These are phyloP conservation scores for Rhizopogon vesiculosus DNA, from an alignment of 768 basidiomycete genomes.

Conservation along the genomic window DNA sequence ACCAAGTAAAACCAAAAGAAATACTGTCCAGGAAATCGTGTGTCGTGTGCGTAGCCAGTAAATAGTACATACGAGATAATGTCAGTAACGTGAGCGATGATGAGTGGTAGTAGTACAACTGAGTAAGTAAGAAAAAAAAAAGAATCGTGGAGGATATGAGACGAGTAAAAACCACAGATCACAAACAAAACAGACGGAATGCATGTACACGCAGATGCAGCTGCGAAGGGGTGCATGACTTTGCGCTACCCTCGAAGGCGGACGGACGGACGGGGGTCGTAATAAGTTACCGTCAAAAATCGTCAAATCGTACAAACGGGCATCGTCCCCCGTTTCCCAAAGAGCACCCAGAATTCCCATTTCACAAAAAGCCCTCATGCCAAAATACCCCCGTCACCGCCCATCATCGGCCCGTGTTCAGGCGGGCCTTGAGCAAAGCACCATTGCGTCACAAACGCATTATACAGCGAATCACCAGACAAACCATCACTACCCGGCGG, in stretches of 20 bases:
- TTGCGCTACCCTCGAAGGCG: not conserved
- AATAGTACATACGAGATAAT: not conserved
- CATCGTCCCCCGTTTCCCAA: too few species aligned
- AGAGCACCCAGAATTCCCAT: not conserved
- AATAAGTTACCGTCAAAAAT: not conserved
- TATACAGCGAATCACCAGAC: conserved; percentile 37
- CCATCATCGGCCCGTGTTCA: conserved; percentile 6
- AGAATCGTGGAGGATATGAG: not conserved
- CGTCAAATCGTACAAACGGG: not conserved
- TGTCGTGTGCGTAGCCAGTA: not conserved
- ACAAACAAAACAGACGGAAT: not conserved
- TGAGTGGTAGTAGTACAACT: not conserved
- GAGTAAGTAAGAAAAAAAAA: not conserved
- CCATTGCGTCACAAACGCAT: conserved; percentile 63
- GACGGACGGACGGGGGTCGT: not conserved
- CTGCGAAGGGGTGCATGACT: not conserved
- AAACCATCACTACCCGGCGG: conserved; percentile 4
- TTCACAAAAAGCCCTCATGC: conserved; percentile 7
- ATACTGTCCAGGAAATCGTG: not conserved
- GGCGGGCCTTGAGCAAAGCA: conserved; percentile 54
- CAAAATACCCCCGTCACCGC: conserved; percentile 9
- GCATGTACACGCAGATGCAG: not conserved
- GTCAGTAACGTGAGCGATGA: not conserved
- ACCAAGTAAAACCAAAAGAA: not conserved
- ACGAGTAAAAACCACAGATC: not conserved